Evolutionary conservation across 1,139 yeast species (phyloP), one percentile per base, ranked within the genome.

Genomic region (Zygosaccharomyces pseudobailii): DNA sequence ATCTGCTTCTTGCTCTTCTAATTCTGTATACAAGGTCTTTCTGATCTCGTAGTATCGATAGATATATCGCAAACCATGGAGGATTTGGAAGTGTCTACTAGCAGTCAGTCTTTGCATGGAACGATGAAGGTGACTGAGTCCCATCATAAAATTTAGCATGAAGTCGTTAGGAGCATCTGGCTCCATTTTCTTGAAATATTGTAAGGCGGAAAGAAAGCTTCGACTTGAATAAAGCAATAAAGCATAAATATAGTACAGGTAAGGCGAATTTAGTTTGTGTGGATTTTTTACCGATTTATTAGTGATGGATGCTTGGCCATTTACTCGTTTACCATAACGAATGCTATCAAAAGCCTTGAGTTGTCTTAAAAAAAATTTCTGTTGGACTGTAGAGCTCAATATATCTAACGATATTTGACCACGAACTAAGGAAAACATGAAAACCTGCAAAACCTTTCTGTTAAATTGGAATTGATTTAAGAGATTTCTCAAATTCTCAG

Each of bases 21-120:
- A 66, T 0, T 75, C 71, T 0, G 68, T 62, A 34, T 66, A 66
- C 36, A 57, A 51, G 9, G 54, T 51, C 0, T 54, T 48, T 45
- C 75, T 66, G 17, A 78, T 65, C 22, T 79, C 79, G 43, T 76
- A 73, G 57, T 92, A 92, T 57, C 87, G 94, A 59, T 79, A 67
- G 49, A 94, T 63, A 58, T 79, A 88, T 50, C 92, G 80, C 42
- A 92, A 69, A 0, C 97, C 97, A 63, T 92, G 97, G 2, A 92
- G 71, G 27, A 92, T 73, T 61, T 90, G 97, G 48, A 85, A 74
- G 60, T 90, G 97, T 50, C 97, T 76, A 64, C 88, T 88, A 8
- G 83, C 74, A 10, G 96, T 83, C 48, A 87, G 80, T 54, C 99
- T 74, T 66, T 92, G 97, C 82, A 90, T 83, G 0, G 97, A 85